Percentiles rank a stretch among this genome's conserved stretches.
Conservation (phyloP, 179 eudicot genomes). For the Corrigiola litoralis region DNA sequence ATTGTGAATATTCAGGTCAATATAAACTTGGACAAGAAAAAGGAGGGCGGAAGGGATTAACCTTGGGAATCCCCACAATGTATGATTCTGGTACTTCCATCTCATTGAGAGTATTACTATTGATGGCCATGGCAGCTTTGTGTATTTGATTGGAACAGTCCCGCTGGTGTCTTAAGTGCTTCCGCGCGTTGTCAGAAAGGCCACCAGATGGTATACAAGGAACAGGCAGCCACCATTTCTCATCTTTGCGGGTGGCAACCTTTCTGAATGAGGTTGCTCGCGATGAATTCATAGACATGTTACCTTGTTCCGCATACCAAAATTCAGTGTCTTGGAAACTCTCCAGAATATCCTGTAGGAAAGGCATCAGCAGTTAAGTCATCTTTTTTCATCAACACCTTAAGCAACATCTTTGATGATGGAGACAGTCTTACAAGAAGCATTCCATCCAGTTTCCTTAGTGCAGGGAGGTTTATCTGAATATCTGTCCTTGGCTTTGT, state of each 20-base stretch:
- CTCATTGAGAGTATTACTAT: slow-evolving; percentile 62
- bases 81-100: slow-evolving; percentile 89
- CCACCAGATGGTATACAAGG: slow-evolving; percentile 76
- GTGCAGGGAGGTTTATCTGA: slow-evolving; percentile 79
- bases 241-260: slow-evolving; percentile 55
- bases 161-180: slow-evolving; percentile 64
- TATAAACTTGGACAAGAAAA: neutral
- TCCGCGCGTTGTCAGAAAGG: slow-evolving; percentile 61
- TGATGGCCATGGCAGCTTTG: slow-evolving; percentile 95
- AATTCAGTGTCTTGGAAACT: slow-evolving; percentile 82
- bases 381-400: neutral
- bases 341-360: slow-evolving; percentile 64
- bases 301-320: slow-evolving; percentile 84
- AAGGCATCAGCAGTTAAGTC: neutral
- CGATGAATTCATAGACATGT: slow-evolving; percentile 44
- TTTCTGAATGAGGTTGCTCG: slow-evolving; percentile 65
- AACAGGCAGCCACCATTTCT: slow-evolving; percentile 96
- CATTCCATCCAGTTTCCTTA: slow-evolving; percentile 79
- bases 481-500: slow-evolving; percentile 71
- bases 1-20: no score
- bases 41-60: slow-evolving; percentile 5
- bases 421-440: slow-evolving; percentile 55
- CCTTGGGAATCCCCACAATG: slow-evolving; percentile 82
- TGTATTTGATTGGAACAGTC: slow-evolving; percentile 75
- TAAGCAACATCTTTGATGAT: neutral